Percentiles rank a stretch among this genome's conserved stretches.
These are phyloP conservation scores for Mallotus nudiflorus DNA, from an alignment of 345 rosid genomes.

Conservation along the genomic window DNA sequence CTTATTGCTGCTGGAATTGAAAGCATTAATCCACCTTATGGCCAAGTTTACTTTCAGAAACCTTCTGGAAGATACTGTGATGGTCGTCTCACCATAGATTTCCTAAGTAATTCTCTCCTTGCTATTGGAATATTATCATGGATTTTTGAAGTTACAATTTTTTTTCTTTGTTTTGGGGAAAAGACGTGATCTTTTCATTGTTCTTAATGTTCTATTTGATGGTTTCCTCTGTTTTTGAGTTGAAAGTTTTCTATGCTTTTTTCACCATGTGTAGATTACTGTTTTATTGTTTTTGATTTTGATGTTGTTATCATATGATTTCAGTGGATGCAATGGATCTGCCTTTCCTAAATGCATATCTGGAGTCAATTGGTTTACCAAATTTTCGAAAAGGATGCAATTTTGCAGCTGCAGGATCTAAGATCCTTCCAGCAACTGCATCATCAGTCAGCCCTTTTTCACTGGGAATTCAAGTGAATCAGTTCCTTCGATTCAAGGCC, in stretches of 20 bases:
- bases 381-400: slow-evolving; percentile 83
- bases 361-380: slow-evolving; percentile 82
- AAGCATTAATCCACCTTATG: slow-evolving; percentile 61
- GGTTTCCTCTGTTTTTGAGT: slow-evolving; percentile 18
- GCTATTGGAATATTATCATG: neutral
- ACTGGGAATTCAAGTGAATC: slow-evolving; percentile 73
- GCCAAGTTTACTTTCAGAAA: slow-evolving; percentile 53
- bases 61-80: slow-evolving; percentile 88
- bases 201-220: neutral
- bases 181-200: neutral
- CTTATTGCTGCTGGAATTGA: slow-evolving; percentile 74
- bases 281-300: neutral
- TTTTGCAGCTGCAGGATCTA: slow-evolving; percentile 90
- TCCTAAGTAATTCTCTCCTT: slow-evolving; percentile 51
- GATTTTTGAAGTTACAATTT: neutral
- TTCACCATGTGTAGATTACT: slow-evolving; percentile 1
- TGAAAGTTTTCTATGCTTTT: too few species aligned
- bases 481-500: slow-evolving; percentile 75
- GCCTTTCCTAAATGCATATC: slow-evolving; percentile 81
- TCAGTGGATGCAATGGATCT: slow-evolving; percentile 96
- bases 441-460: slow-evolving; percentile 78
- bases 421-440: slow-evolving; percentile 70
- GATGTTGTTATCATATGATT: neutral
- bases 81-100: slow-evolving; percentile 78
- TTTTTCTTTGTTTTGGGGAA: neutral